Percentiles rank a stretch among this genome's conserved stretches.
Conservation (phyloP, 2,329 filamentous ascomycete species). For the Fusarium keratoplasticum region DNA sequence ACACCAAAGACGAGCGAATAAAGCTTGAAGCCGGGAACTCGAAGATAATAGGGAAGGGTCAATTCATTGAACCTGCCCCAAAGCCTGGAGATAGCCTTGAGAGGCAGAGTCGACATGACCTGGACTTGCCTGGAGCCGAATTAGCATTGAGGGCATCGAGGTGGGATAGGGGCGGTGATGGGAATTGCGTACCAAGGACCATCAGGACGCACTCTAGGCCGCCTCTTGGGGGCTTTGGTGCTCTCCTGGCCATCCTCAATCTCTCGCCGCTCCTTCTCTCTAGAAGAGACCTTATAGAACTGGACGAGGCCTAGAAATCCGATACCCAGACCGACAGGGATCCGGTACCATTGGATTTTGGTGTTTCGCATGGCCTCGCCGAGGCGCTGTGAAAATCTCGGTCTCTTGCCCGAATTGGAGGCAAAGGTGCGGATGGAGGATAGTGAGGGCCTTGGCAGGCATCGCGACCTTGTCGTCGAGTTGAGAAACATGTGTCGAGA, state of each 20-base stretch:
- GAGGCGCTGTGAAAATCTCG: conserved; percentile 64
- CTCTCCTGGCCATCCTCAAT: conserved; percentile 58
- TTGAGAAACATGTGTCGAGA: conserved; percentile 38
- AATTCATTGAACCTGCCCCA: conserved; percentile 95
- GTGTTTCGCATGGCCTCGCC: conserved; percentile 62
- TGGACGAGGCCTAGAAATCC: conserved; percentile 86
- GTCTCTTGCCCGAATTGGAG: conserved; percentile 56
- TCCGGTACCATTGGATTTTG: conserved; percentile 87
- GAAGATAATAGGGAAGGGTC: conserved; percentile 86
- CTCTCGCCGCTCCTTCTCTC: conserved; percentile 64
- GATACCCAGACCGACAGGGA: conserved; percentile 87
- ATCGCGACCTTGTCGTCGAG: conserved; percentile 42
- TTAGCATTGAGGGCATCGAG: conserved; percentile 23
- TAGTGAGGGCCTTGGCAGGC: conserved; percentile 38
- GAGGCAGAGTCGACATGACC: conserved; percentile 90
- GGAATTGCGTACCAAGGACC: conserved; percentile 76
- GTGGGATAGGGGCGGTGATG: conserved; percentile 22
- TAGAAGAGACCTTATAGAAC: conserved; percentile 77
- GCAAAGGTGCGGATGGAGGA: conserved; percentile 47
- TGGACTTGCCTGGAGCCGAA: conserved; percentile 76
- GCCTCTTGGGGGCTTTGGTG: conserved; percentile 61
- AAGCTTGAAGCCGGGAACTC: conserved; percentile 89
- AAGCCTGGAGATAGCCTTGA: conserved; percentile 88
- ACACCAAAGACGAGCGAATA: conserved; percentile 95
- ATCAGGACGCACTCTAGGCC: conserved; percentile 77